Conservation (phyloP, 2,329 filamentous ascomycete species). For the Drechslerella dactyloides region DNA sequence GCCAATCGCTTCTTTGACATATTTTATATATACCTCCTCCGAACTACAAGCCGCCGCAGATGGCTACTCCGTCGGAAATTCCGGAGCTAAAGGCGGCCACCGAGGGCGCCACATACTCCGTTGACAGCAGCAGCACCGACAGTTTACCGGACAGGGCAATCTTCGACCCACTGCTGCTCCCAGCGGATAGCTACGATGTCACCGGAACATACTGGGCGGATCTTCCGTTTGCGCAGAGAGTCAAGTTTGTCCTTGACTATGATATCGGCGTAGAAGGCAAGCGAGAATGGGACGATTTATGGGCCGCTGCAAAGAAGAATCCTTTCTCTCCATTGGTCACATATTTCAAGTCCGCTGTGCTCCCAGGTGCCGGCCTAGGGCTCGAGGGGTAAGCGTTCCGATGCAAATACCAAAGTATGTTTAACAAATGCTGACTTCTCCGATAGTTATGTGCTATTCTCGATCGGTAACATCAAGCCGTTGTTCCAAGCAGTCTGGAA, state of each 20-base stretch:
- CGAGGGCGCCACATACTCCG: conserved; percentile 27
- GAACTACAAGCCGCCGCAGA: neutral
- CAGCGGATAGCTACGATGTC: conserved; percentile 83
- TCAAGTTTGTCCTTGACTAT: conserved; percentile 76
- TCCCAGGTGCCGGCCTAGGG: conserved; percentile 88
- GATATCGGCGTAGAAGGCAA: conserved; percentile 68
- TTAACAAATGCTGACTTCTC: conserved; percentile 32
- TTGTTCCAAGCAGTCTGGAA: conserved; percentile 79
- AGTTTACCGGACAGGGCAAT: conserved; percentile 63
- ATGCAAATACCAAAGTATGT: neutral
- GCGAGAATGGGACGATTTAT: conserved; percentile 71
- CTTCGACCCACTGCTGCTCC: conserved; percentile 81
- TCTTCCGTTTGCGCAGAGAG: conserved; percentile 71
- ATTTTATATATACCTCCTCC: conserved; percentile 1
- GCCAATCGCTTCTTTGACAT: neutral
- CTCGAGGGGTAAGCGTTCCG: conserved; percentile 71
- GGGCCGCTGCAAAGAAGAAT: conserved; percentile 82
- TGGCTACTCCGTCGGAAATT: conserved; percentile 11
- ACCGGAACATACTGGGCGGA: conserved; percentile 94
- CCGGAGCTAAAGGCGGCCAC: conserved; percentile 36
- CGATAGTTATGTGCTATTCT: conserved; percentile 86
- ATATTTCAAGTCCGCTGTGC: conserved; percentile 88
- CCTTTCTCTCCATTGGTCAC: conserved; percentile 81
- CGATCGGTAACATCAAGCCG: conserved; percentile 88
- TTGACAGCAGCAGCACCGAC: conserved; percentile 53